Conservation (phyloP, 352 stramenopile genomes). For the Globisporangium radiosum region DNA sequence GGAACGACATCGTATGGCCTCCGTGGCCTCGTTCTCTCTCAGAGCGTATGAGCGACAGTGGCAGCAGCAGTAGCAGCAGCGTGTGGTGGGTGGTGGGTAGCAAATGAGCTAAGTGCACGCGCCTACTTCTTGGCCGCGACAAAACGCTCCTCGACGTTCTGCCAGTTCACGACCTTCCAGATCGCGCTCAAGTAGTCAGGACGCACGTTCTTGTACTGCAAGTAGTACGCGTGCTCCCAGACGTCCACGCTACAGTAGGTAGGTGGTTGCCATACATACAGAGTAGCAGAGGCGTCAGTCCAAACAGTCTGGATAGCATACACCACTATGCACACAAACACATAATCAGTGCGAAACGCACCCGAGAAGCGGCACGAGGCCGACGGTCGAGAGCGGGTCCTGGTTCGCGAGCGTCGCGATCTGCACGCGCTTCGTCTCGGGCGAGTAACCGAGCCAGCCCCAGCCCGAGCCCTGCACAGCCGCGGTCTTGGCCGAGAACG, state of each 20-base stretch:
- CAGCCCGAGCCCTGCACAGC: slow-evolving; percentile 96
- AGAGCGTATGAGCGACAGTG: too few species aligned
- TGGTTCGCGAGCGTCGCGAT: slow-evolving; percentile 92
- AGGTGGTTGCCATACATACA: slow-evolving; percentile 4
- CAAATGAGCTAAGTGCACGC: slow-evolving; percentile 3
- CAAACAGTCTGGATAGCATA: not conserved
- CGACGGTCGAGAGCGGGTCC: slow-evolving; percentile 94
- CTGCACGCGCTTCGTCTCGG: slow-evolving; percentile 76
- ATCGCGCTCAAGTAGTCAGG: slow-evolving; percentile 93
- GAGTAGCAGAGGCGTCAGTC: slow-evolving; percentile 1
- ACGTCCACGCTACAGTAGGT: slow-evolving; percentile 89
- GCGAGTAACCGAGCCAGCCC: slow-evolving; percentile 96
- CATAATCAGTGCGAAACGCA: slow-evolving; percentile 11
- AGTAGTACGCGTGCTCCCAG: slow-evolving; percentile 96
- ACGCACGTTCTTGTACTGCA: slow-evolving; percentile 96
- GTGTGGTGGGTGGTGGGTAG: too few species aligned
- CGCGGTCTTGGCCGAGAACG: slow-evolving; percentile 83
- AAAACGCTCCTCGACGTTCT: slow-evolving; percentile 83
- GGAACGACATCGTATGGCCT: too few species aligned
- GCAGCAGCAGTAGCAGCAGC: too few species aligned
- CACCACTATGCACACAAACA: not conserved
- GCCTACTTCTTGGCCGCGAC: slow-evolving; percentile 66
- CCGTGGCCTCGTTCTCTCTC: too few species aligned
- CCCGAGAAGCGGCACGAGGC: slow-evolving; percentile 93
- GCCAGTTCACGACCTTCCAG: slow-evolving; percentile 95